These are phyloP conservation scores for Lactifluus volemus DNA, from an alignment of 768 basidiomycete genomes.

Conservation along the genomic window DNA sequence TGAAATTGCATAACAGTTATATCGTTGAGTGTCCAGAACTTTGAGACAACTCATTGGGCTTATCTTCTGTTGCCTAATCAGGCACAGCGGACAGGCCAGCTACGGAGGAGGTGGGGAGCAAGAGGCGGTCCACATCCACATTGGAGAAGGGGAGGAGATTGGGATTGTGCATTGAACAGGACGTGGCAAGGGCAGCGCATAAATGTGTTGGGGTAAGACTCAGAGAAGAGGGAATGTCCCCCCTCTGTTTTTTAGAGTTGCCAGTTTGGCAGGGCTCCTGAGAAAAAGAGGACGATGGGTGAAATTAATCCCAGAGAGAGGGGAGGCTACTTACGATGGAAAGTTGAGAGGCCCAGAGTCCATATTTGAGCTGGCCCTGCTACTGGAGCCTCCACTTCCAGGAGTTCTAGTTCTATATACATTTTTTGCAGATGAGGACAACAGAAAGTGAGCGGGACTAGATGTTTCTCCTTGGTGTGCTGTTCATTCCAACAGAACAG, in stretches of 20 bases:
- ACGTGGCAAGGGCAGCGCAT: conserved; percentile 31
- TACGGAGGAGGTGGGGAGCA: conserved; percentile 48
- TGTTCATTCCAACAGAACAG: conserved; percentile 12
- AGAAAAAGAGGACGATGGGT: background rate
- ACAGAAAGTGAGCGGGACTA: conserved; percentile 30
- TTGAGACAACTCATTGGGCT: conserved; percentile 75
- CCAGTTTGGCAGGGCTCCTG: conserved; percentile 44
- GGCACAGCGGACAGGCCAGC: conserved; percentile 55
- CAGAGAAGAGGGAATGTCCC: conserved; percentile 89
- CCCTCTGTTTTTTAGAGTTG: conserved; percentile 65
- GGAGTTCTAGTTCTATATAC: background rate
- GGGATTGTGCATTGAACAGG: conserved; percentile 26
- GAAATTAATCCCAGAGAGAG: background rate
- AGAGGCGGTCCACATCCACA: conserved; percentile 36
- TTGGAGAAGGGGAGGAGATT: conserved; percentile 48
- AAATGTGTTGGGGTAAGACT: conserved; percentile 40
- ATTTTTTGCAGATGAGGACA: conserved; percentile 23
- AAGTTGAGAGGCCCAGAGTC: conserved; percentile 61
- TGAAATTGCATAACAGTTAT: too few species aligned
- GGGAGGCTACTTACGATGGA: conserved; percentile 42
- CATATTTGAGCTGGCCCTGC: conserved; percentile 21
- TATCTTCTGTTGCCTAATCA: conserved; percentile 55
- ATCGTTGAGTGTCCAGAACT: too few species aligned
- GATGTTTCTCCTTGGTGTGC: conserved; percentile 19
- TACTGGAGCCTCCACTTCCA: conserved; percentile 5